Evolutionary conservation across 805 yeast species (phyloP).

Genomic region (Candida stauntonica): DNA sequence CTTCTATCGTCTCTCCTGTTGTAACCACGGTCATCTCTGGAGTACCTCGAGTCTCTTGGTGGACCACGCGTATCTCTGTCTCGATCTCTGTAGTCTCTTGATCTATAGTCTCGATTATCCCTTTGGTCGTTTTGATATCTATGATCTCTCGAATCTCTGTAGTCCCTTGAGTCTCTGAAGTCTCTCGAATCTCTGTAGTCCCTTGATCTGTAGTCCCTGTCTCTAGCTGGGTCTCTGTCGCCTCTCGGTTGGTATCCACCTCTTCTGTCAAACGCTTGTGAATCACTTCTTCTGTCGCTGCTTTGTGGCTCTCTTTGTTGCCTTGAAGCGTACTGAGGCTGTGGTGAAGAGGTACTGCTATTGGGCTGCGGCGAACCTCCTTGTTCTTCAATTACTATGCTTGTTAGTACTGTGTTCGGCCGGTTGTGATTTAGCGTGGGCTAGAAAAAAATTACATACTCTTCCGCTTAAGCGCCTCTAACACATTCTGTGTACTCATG

Average conservation of each 20-base stretch:
- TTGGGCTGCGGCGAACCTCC: neutral
- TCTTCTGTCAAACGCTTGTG: neutral
- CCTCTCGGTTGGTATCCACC: slow-evolving; percentile 2
- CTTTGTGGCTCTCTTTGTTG: neutral
- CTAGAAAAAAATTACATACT: slow-evolving; percentile 14
- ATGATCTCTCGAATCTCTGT: slow-evolving; percentile 5
- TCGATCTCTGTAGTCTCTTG: slow-evolving; percentile 8
- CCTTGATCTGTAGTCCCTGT: slow-evolving; percentile 5
- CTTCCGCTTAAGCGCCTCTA: slow-evolving; percentile 25
- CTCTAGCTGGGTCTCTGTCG: too few species aligned
- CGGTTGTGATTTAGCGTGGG: too few species aligned
- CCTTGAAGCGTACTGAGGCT: neutral
- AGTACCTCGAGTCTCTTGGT: slow-evolving; percentile 1
- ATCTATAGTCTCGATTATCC: slow-evolving; percentile 8
- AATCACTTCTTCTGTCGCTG: neutral
- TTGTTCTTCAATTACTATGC: slow-evolving; percentile 17
- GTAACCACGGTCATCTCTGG: slow-evolving; percentile 2
- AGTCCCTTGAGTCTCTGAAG: slow-evolving; percentile 2
- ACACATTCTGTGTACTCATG: slow-evolving; percentile 23
- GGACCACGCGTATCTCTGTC: slow-evolving; percentile 1
- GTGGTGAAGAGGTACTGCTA: neutral
- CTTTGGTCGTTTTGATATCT: slow-evolving; percentile 3
- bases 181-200: slow-evolving; percentile 7
- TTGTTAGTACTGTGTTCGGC: slow-evolving; percentile 6
- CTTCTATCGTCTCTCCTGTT: slow-evolving; percentile 6